Base-by-base conservation (phyloP, 2,329 filamentous ascomycete species). In the Arthroderma sp. region DNA sequence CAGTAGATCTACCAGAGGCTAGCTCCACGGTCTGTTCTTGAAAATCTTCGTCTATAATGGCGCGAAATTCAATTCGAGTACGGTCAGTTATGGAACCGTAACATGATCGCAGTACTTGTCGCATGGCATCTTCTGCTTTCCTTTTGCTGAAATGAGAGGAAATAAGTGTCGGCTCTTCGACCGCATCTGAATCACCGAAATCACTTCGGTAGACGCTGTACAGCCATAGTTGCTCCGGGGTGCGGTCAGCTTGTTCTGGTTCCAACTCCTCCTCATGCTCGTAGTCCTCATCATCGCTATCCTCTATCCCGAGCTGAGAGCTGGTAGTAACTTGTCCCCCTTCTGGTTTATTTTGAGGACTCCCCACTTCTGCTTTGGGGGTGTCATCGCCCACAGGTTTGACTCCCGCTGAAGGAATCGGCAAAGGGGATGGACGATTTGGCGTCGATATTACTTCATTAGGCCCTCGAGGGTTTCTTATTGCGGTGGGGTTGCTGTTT, bases 121-220 rank as follows among this genome's bases (percentile, higher is more conserved):
- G 5, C 11, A 50, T 22, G 2, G 31, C 32, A 7, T 33, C 44
- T 42, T 50, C 46, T n/a, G 48, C 48, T 29, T 39, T 45, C 2
- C 2, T 31, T 29, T 38, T 46, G n/a, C 29, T 48, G 5, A 44
- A n/a, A 15, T 39, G 47, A 4, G 43, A 46, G 2, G 27, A 30
- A 7, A 51, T 10, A 6, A 42, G 36, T 28, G n/a, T 15, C 1
- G 37, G 11, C 22, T 36, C 32, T 4, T 41, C 15, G 41, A 40
- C n/a, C 7, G 37, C 41, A 4, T 15, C 22, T 15, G 34, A n/a
- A 9, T 38, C 36, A 28, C 33, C 36, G 7, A 29, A 28, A 7
- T 46, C 47, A 5, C 32, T 34, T 6, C 40, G 27, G 40, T 43
- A 48, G 2, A 51, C 46, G 15, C 44, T 32, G 38, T 51, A 51